phyloP scores from a whole-genome alignment of 2,329 filamentous ascomycete genomes.

The Orbilia javanica region DNA sequence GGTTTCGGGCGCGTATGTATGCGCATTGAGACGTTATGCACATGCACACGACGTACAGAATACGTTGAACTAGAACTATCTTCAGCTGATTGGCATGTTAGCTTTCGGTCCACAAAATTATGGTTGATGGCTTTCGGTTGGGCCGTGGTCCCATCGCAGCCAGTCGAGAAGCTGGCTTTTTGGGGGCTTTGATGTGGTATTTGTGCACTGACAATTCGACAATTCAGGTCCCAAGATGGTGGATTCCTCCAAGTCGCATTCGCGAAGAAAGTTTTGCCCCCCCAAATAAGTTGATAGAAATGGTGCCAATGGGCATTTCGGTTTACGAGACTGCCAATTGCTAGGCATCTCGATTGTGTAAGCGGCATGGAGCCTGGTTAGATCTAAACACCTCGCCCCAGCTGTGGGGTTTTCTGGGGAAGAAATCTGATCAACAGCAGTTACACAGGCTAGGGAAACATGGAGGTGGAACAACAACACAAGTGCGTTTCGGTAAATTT shows the following conservation, averaged over 20 bases:
- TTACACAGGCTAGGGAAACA: slow-evolving; percentile 36
- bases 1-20: slow-evolving; percentile 32
- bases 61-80: neutral
- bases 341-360: slow-evolving; percentile 30
- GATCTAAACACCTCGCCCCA: neutral
- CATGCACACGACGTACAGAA: neutral
- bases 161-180: slow-evolving; percentile 3
- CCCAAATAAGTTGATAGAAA: neutral
- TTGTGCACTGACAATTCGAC: slow-evolving; percentile 38
- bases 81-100: neutral
- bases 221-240: slow-evolving; percentile 12
- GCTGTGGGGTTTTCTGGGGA: slow-evolving; percentile 17
- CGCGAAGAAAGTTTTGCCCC: slow-evolving; percentile 4
- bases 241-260: slow-evolving; percentile 13
- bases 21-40: slow-evolving; percentile 13
- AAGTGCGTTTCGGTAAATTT: slow-evolving; percentile 18
- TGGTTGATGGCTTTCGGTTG: slow-evolving; percentile 15
- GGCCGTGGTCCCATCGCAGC: slow-evolving; percentile 11
- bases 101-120: neutral
- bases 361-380: neutral
- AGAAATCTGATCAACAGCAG: neutral
- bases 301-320: slow-evolving; percentile 21
- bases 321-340: slow-evolving; percentile 44
- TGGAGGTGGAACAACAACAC: slow-evolving; percentile 31
- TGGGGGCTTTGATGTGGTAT: neutral